A percentile compares a stretch with the other conserved stretches of the same genome.
phyloP scores from a whole-genome alignment of 345 rosid species.

The Cardiospermum halicacabum region DNA sequence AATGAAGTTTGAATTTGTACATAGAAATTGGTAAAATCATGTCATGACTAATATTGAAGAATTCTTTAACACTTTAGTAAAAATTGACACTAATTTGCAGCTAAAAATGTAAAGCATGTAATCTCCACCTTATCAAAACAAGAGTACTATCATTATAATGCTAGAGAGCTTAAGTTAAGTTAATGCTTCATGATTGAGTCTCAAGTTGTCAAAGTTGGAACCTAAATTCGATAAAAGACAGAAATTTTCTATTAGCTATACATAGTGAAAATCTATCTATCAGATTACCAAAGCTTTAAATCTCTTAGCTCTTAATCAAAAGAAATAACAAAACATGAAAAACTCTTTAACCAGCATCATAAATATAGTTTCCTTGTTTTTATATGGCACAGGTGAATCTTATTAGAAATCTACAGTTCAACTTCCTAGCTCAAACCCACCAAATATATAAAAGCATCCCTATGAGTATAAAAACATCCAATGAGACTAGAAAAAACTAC shows the following conservation, averaged over 20 bases:
- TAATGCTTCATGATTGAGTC: neutral
- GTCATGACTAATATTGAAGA: no score
- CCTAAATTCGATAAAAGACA: neutral
- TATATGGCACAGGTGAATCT: neutral
- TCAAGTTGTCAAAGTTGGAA: neutral
- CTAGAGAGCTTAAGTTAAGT: neutral
- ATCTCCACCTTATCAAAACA: neutral
- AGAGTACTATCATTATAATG: neutral
- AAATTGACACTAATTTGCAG: neutral
- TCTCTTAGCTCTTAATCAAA: neutral
- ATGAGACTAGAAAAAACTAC: constrained; percentile 23
- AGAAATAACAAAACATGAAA: neutral
- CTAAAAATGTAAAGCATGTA: neutral
- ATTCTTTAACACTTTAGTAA: neutral
- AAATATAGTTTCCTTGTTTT: neutral
- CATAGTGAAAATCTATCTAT: neutral
- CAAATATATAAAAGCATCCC: neutral
- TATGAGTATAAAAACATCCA: neutral
- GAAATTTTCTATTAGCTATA: neutral
- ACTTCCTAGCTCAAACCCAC: neutral
- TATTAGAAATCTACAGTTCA: neutral
- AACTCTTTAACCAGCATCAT: neutral
- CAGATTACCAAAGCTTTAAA: neutral
- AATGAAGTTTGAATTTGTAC: neutral
- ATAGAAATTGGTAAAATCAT: neutral